Conservation (phyloP, 202 grass and related monocot genomes). For the Elaeis oleifera region DNA sequence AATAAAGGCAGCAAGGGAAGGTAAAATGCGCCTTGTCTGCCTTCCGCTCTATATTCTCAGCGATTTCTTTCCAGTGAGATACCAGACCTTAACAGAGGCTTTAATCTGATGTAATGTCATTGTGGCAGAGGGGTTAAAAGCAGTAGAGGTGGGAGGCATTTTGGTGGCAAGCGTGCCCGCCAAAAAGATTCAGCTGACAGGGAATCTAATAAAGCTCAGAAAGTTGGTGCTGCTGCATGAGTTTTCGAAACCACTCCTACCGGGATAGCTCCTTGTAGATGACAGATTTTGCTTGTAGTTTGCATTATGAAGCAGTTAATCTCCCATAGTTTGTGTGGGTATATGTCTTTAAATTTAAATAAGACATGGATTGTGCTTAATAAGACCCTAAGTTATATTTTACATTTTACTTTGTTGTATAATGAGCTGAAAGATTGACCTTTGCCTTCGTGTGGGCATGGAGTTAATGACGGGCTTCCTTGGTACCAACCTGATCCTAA, state of each 20-base stretch:
- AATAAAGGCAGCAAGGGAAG: constrained; percentile 36
- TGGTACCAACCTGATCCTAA: too few relatives aligned
- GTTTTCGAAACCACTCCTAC: not conserved
- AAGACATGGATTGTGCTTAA: too few relatives aligned
- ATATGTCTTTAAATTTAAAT: too few relatives aligned
- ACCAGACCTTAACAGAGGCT: not conserved
- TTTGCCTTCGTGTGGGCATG: too few relatives aligned
- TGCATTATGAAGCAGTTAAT: too few relatives aligned
- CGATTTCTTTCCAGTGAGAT: not conserved
- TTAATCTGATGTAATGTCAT: constrained; percentile 1
- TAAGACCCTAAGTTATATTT: too few relatives aligned
- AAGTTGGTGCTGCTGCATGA: constrained; percentile 23
- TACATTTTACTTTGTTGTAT: too few relatives aligned
- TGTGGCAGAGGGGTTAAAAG: constrained; percentile 32
- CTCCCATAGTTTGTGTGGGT: too few relatives aligned
- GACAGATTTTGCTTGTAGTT: too few relatives aligned
- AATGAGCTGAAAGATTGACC: too few relatives aligned
- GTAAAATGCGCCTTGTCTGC: constrained; percentile 16
- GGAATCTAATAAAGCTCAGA: constrained; percentile 39
- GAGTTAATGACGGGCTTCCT: too few relatives aligned
- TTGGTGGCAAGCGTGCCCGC: constrained; percentile 39
- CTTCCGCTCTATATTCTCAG: not conserved
- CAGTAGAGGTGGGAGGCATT: constrained; percentile 41
- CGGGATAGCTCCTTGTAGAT: too few relatives aligned
- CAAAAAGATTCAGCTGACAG: constrained; percentile 30